phyloP scores from a whole-genome alignment of 2,329 filamentous ascomycete genomes.

The Apiospora phragmitis region DNA sequence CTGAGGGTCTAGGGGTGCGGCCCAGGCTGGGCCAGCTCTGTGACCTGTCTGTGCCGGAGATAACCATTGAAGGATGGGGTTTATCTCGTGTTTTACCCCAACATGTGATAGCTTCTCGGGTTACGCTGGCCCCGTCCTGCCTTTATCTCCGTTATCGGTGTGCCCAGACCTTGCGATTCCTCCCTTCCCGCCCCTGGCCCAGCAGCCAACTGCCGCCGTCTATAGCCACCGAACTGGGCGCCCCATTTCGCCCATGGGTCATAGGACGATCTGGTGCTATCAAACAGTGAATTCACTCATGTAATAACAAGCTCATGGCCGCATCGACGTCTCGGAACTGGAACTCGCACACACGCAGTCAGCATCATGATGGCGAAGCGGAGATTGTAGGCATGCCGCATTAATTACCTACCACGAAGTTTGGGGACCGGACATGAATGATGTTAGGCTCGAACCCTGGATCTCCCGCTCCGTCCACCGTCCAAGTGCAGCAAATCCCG shows the following conservation, averaged over 20 bases:
- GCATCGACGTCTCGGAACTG: not conserved
- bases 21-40: not conserved
- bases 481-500: not conserved
- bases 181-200: not conserved
- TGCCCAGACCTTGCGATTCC: not conserved
- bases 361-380: not conserved
- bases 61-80: constrained; percentile 1
- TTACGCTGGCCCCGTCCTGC: not conserved
- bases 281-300: constrained; percentile 5
- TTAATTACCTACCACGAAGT: no score
- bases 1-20: not conserved
- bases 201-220: not conserved
- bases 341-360: not conserved
- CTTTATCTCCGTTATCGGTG: constrained; percentile 17
- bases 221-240: not conserved
- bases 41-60: not conserved
- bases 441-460: not conserved
- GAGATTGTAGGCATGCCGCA: not conserved
- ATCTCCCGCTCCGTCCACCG: not conserved
- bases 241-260: constrained; percentile 2
- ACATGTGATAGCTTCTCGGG: constrained; percentile 12
- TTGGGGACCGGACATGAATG: not conserved
- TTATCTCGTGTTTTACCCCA: constrained; percentile 7
- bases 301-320: constrained; percentile 10
- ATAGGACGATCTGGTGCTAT: not conserved